phyloP scores from a whole-genome alignment of 2,329 filamentous ascomycete genomes.

The Colletotrichum filicis region DNA sequence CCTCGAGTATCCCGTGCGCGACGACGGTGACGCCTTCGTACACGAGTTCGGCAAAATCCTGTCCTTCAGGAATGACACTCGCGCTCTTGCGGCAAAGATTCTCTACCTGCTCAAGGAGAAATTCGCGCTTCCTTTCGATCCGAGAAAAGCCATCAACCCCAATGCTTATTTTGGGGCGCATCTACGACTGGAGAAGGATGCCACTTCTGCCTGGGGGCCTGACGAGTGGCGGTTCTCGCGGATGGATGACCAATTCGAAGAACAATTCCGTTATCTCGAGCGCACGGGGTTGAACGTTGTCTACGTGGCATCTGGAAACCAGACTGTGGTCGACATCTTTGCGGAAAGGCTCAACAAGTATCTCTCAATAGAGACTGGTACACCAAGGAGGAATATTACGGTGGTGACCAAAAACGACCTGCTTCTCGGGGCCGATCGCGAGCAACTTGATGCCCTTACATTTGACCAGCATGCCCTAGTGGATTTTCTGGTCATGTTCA shows the following conservation, averaged over 20 bases:
- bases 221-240: slow-evolving; percentile 45
- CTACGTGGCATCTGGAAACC: slow-evolving; percentile 45
- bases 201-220: slow-evolving; percentile 43
- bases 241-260: slow-evolving; percentile 44
- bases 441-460: slow-evolving; percentile 39
- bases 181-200: slow-evolving; percentile 45
- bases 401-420: slow-evolving; percentile 47
- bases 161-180: slow-evolving; percentile 45
- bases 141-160: slow-evolving; percentile 38
- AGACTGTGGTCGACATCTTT: slow-evolving; percentile 42
- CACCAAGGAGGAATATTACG: slow-evolving; percentile 34
- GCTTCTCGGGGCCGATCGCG: slow-evolving; percentile 36
- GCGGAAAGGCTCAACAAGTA: slow-evolving; percentile 28
- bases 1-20: slow-evolving; percentile 49
- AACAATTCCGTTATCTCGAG: slow-evolving; percentile 41
- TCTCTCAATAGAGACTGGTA: not conserved
- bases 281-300: slow-evolving; percentile 40
- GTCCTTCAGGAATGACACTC: slow-evolving; percentile 45
- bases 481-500: slow-evolving; percentile 47
- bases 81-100: slow-evolving; percentile 42
- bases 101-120: slow-evolving; percentile 38
- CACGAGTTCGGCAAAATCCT: slow-evolving; percentile 47
- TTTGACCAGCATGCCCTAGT: slow-evolving; percentile 48
- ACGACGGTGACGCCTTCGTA: slow-evolving; percentile 47
- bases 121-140: slow-evolving; percentile 40